Percentiles rank a stretch among this genome's conserved stretches.
Evolutionary conservation across 495 filamentous ascomycete genomes (phyloP).

Genomic region (Immersiella caudata): DNA sequence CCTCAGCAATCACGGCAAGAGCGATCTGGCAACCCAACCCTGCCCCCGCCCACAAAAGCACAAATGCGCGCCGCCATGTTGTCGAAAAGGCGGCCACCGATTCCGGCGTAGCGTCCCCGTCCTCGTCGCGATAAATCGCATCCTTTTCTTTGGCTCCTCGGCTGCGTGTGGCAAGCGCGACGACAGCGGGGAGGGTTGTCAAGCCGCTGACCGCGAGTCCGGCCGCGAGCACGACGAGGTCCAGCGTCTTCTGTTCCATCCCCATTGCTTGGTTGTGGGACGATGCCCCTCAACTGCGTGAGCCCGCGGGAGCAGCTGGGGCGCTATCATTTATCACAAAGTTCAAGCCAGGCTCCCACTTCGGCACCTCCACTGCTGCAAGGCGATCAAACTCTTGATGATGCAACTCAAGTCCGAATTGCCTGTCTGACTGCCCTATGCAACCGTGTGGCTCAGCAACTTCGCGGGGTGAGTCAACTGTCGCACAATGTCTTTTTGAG

Average conservation of each 20-base stretch:
- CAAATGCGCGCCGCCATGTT: slow-evolving; percentile 44
- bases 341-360: neutral
- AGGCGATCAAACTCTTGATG: neutral
- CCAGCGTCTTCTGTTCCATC: neutral
- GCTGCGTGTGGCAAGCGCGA: neutral
- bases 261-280: neutral
- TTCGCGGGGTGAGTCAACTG: neutral
- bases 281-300: neutral
- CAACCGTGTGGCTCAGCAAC: neutral
- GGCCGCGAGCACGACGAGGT: neutral
- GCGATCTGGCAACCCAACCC: slow-evolving; percentile 48
- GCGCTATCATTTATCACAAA: neutral
- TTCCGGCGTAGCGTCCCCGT: slow-evolving; percentile 58
- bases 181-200: slow-evolving; percentile 11
- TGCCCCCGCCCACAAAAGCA: slow-evolving; percentile 44
- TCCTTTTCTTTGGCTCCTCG: neutral
- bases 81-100: slow-evolving; percentile 52
- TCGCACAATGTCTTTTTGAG: neutral
- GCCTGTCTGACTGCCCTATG: neutral
- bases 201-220: slow-evolving; percentile 8
- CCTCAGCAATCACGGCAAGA: slow-evolving; percentile 43
- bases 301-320: too few relatives aligned
- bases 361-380: neutral
- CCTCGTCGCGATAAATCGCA: slow-evolving; percentile 57
- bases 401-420: neutral